Base-by-base conservation (phyloP, 371 early-diverging fungal species). In the Coelomomyces lativittatus region DNA sequence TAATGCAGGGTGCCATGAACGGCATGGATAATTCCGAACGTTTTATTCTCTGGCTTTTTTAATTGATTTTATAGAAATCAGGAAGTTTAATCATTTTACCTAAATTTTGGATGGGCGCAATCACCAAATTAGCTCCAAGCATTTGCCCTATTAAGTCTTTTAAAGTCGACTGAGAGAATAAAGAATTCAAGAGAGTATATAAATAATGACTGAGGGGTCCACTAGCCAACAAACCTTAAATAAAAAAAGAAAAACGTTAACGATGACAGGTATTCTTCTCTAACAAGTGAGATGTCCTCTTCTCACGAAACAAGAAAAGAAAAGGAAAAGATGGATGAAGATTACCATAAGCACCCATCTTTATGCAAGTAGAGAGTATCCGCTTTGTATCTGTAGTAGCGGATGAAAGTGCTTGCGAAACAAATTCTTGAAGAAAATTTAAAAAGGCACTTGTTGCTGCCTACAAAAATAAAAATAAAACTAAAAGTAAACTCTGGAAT, bases 91-190 rank as follows among this genome's bases (percentile, higher is more conserved):
- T 25, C 2, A 9, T 57, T 61, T 48, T 65, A 80, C 82, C 78
- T 44, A 82, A 67, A 58, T 84, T 86, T 65, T 78, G 75, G 43
- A 81, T 80, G 19, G 85, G 85, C n/a, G 81, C 79, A 41, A 82
- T 72, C 43, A 82, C 59, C 24, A 84, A 54, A 57, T 82, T 82
- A 50, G 71, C 59, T 44, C 70, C 75, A 49, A 84, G 53, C 34
- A 84, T 61, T 51, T 80, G 74, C 39, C 69, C 60, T 50, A 82
- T 45, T 52, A 73, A 71, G 50, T 64, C 68, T 54, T 65, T 60
- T 49, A 66, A 60, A 4, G 41, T n/a, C 41, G 36, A 39, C 11
- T 28, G 34, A 12, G 70, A 62, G 61, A 82, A 78, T 32, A 73
- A 58, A 54, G 62, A 69, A 51, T 73, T 70, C 57, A 82, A 62